Evolutionary conservation across 1,284 basidiomycete species (phyloP), one percentile per base, ranked within the genome.

Genomic region (Amylostereum chailletii): DNA sequence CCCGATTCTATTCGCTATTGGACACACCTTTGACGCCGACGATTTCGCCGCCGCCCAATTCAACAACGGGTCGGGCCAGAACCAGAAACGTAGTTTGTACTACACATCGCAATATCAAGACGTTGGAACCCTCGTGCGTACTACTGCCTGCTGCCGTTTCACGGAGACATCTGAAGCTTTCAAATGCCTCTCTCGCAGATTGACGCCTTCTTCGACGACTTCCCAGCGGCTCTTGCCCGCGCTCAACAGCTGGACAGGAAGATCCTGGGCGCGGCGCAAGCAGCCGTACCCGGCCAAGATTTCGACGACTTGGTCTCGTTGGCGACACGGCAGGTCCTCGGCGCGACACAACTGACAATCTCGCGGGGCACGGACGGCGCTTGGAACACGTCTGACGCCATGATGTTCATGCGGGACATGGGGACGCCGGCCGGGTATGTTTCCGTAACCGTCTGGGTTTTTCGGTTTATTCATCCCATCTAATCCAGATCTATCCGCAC

Each of bases 341-440:
- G 41, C 4, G 44, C 45, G n/a, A 53, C 52, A 19, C 51, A 48
- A 32, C 40, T 53, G 32, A 53, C 52, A 3, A 46, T 45, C 19
- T 45, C 42, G n/a, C 36, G 47, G 27, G 33, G 42, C 30, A 30
- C 42, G 37, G 34, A 39, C 1, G 51, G 52, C 19, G 5, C 37
- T 2, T 26, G 32, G 32, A 31, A 52, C 36, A 29, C 31, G 27
- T 40, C 41, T 4, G 52, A 53, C 38, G 52, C 48, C 5, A 65
- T 66, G 58, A 65, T 67, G 11, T 77, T 76, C 62, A 71, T 76
- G 71, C 74, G 66, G 54, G 76, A 71, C 57, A 60, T 19, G 19
- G 19, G 19, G 19, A 19, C 19, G 19, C 19, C 19, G 19, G 19
- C 19, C 19, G 19, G 19, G 19, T 19, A 19, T 19, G 19, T 19